Evolutionary conservation across 371 early-diverging fungal species (phyloP), one percentile per base, ranked within the genome.

Genomic region (Mortierella sp.): DNA sequence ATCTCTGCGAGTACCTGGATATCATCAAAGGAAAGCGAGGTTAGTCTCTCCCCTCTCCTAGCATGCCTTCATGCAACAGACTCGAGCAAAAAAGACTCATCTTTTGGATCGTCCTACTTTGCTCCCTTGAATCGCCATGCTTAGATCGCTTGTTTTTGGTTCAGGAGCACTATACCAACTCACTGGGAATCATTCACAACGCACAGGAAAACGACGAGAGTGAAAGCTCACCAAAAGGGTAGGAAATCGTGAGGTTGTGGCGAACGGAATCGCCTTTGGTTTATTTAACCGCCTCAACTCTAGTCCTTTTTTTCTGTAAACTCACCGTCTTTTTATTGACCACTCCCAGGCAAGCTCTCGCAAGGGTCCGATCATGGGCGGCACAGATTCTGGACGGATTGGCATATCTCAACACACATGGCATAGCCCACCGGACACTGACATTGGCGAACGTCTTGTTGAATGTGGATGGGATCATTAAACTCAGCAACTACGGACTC

Each of bases 401-500:
- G 38, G 61, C 70, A 19, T 89, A 83, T 55, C 69, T 89, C 48
- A 71, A 83, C 38, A 67, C 79, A 8, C 70, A 84, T 12, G 74
- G 79, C 12, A 72, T 89, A 5, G 82, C 78, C 24, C 88, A 87
- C 66, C 82, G 82, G 27, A 79, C 84, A 13, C 57, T 90, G 28
- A 70, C 83, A 14, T 82, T 84, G 0, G 67, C 80, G 6, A 87
- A 89, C 67, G 73, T 89, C 10, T 49, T 89, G 55, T 53, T 89
- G 52, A 64, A 41, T 51, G 41, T 48, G 52, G 71, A 86, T 81
- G 82, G 81, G 12, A 69, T 71, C 23, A 64, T 87, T 30, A 90
- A 89, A 61, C 61, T 91, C 16, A 83, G 81, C 31, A 84, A 88
- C 34, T 88, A 85, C 74, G 91, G 91, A 24, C 76, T 91, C 19